Evolutionary conservation across 2,329 filamentous ascomycete genomes (phyloP).

Genomic region (Zalaria obscura): DNA sequence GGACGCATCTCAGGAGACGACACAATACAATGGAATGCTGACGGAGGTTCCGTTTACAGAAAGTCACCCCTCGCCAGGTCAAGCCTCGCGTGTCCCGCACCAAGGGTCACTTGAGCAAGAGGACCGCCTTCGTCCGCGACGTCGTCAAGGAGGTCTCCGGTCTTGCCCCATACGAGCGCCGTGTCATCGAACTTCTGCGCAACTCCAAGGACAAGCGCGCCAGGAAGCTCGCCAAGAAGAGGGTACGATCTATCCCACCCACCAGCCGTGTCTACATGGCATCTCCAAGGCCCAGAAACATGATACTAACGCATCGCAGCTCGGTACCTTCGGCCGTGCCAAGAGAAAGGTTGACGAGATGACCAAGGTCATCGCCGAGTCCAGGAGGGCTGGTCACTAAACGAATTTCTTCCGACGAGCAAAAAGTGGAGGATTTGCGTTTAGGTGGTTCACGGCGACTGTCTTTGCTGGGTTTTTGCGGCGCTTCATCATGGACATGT

Average conservation of each 20-base stretch:
- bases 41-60: constrained; percentile 15
- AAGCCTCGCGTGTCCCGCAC: constrained; percentile 45
- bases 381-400: constrained; percentile 66
- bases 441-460: no score
- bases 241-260: constrained; percentile 44
- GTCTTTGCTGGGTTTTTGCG: no score
- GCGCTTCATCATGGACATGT: no score
- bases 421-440: no score
- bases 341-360: constrained; percentile 99
- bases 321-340: constrained; percentile 96
- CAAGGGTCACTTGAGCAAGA: constrained; percentile 95
- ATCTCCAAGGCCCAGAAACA: constrained; percentile 9
- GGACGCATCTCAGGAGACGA: neutral
- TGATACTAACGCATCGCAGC: constrained; percentile 34
- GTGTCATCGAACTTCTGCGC: constrained; percentile 95
- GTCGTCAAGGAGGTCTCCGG: constrained; percentile 96
- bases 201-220: constrained; percentile 99
- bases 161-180: constrained; percentile 62
- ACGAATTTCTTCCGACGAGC: neutral
- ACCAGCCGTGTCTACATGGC: constrained; percentile 1
- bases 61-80: constrained; percentile 37
- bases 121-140: constrained; percentile 91
- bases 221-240: constrained; percentile 98
- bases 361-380: constrained; percentile 93
- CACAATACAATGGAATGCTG: neutral